Percentiles rank a stretch among this genome's conserved stretches.
These are phyloP conservation scores for Ganoderma lucidum DNA, from an alignment of 1,284 basidiomycete genomes.

Conservation along the genomic window DNA sequence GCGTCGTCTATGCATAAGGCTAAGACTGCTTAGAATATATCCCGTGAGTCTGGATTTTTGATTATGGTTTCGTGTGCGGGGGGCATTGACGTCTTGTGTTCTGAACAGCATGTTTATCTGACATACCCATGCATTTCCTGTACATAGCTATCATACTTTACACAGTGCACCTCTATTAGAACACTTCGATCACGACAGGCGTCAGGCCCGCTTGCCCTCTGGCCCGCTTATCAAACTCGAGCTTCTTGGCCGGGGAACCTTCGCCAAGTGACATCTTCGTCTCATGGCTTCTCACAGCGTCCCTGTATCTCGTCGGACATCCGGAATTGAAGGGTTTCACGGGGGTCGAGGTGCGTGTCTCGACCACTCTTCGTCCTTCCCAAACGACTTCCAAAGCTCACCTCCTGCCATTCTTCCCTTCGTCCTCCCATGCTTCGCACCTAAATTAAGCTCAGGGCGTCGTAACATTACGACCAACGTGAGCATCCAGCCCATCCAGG, in stretches of 20 bases:
- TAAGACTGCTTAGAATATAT: slow-evolving; percentile 6
- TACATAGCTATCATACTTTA: neutral
- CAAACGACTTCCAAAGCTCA: neutral
- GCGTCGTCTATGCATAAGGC: slow-evolving; percentile 23
- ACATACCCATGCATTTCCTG: neutral
- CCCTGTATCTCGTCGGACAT: neutral
- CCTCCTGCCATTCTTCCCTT: neutral
- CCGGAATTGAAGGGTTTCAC: neutral
- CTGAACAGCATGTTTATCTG: neutral
- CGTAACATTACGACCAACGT: neutral
- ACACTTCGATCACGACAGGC: neutral
- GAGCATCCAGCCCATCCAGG: neutral
- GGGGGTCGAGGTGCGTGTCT: neutral
- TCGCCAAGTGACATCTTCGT: neutral
- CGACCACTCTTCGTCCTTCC: neutral
- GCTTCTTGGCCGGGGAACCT: neutral
- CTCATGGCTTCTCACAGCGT: neutral
- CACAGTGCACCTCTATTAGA: neutral
- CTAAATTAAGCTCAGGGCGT: neutral
- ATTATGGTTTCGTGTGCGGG: neutral
- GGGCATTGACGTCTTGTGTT: neutral
- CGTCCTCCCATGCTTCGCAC: neutral
- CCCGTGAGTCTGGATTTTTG: neutral
- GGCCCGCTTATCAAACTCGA: neutral
- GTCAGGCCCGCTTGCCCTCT: neutral